Percentiles rank a stretch among this genome's conserved stretches.
These are phyloP conservation scores for Paracoccidioides brasiliensis DNA, from an alignment of 2,329 filamentous ascomycete genomes.

Conservation along the genomic window DNA sequence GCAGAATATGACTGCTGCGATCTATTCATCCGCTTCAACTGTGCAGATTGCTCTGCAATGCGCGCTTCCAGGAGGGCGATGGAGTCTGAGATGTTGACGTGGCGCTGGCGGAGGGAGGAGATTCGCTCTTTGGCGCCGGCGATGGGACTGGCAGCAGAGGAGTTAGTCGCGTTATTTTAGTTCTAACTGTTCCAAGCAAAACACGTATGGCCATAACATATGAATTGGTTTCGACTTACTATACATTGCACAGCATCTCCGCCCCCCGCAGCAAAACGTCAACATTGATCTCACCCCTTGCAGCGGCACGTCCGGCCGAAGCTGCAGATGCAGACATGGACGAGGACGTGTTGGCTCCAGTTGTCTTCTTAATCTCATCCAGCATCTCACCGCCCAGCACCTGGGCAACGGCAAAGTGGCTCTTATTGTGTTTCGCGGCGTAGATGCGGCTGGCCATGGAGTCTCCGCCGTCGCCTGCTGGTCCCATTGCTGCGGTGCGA, in stretches of 20 bases:
- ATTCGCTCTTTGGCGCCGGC: conserved; percentile 69
- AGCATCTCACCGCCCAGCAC: conserved; percentile 82
- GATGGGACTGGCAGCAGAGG: conserved; percentile 44
- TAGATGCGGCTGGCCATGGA: conserved; percentile 35
- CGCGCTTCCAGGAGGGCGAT: conserved; percentile 67
- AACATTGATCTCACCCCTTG: conserved; percentile 64
- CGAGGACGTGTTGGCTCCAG: conserved; percentile 30
- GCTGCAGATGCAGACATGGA: conserved; percentile 30
- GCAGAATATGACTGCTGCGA: conserved; percentile 37
- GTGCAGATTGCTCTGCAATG: conserved; percentile 61
- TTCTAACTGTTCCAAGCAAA: neutral
- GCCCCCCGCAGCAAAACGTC: conserved; percentile 73
- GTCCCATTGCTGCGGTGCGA: neutral
- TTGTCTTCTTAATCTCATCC: conserved; percentile 55
- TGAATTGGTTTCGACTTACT: conserved; percentile 36
- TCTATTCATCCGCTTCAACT: conserved; percentile 59
- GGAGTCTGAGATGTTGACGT: conserved; percentile 59
- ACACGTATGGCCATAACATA: neutral
- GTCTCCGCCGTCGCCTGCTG: conserved; percentile 14
- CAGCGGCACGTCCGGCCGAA: neutral
- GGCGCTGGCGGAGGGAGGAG: conserved; percentile 53
- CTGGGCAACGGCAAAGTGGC: conserved; percentile 73
- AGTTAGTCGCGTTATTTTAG: conserved; percentile 8
- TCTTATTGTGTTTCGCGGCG: conserved; percentile 45
- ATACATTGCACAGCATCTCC: conserved; percentile 80